These are phyloP conservation scores for Geranium incanum DNA, from an alignment of 441 rosid genomes.

Conservation along the genomic window DNA sequence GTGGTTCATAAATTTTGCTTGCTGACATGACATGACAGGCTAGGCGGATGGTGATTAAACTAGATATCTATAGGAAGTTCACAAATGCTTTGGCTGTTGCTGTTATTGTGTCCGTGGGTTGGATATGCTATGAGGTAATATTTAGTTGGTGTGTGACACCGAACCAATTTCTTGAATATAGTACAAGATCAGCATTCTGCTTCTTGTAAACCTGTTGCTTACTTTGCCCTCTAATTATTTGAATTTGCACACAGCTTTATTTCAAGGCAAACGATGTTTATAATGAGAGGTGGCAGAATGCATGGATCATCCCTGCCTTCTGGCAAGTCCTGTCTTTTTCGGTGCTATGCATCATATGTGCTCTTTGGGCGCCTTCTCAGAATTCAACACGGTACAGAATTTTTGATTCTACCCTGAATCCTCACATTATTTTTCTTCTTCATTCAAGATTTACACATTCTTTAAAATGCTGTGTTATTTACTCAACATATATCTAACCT, in stretches of 20 bases:
- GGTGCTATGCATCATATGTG: conserved; percentile 63
- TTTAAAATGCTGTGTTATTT: neutral
- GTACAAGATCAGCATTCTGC: neutral
- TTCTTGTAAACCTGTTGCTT: neutral
- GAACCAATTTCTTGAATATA: no score
- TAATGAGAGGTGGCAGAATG: conserved; percentile 86
- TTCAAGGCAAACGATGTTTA: conserved; percentile 80
- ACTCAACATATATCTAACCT: no score
- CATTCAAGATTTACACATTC: neutral
- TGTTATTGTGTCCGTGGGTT: conserved; percentile 82
- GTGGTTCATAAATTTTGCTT: conserved; percentile 10
- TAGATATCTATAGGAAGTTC: conserved; percentile 87
- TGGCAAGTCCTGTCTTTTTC: conserved; percentile 89
- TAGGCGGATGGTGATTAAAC: conserved; percentile 74
- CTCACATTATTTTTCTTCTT: no score
- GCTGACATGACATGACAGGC: conserved; percentile 38
- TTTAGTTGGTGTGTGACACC: neutral
- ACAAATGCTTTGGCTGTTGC: conserved; percentile 90
- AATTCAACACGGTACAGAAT: conserved; percentile 61
- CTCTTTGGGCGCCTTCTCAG: conserved; percentile 90
- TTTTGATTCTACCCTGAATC: neutral
- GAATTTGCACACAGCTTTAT: conserved; percentile 49
- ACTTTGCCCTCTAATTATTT: neutral
- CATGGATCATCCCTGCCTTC: conserved; percentile 88
- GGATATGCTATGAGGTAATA: conserved; percentile 95